Base-by-base conservation (phyloP, 2,329 filamentous ascomycete genomes). In the Fusarium austroafricanum region DNA sequence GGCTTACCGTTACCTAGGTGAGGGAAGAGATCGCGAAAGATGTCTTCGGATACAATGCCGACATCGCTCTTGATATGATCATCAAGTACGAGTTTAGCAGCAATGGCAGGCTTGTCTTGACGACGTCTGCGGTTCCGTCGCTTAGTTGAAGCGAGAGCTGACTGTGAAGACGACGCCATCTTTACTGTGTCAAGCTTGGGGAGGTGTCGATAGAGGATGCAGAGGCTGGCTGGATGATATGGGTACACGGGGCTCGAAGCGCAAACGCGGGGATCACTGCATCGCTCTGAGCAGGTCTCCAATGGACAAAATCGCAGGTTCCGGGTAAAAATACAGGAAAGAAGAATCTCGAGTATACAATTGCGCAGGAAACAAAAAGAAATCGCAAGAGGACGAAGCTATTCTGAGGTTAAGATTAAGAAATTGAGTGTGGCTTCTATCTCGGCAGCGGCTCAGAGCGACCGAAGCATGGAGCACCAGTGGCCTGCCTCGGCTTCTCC, bases 61-160 rank as follows among this genome's bases (percentile, higher is more conserved):
- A 94, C 86, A 76, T 97, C 93, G 53, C 92, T 93, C 79, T 91
- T 92, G 73, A 97, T 85, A 77, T 92, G 90, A 76, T 94, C 92
- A 79, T 97, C 94, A 57, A 97, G 87, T 37, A 96, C 86, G 50
- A 98, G 84, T 59, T 92, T 89, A 57, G 93, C 94, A 60, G 92
- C 86, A 60, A 97, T 85, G 42, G 94, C 86, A 10, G 91, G 86
- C 78, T 92, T 94, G 77, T 96, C 88, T 70, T 88, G 83, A 55
- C 87, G 82, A 50, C 87, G 83, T 67, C 87, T 82, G 59, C 86
- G 81, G 55, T 81, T 81, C 60, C 81, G 81, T 74, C 80, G 83
- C 71, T 78, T 79, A 53, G 60, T 68, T 31, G 71, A 69, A 29
- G 57, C 44, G 14, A 66, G 55, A 59, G 75, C 61, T 20, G 75